Evolutionary conservation across 176 grass and related monocot genomes (phyloP), one percentile per base, ranked within the genome.

Genomic region (Oryza glaberrima): DNA sequence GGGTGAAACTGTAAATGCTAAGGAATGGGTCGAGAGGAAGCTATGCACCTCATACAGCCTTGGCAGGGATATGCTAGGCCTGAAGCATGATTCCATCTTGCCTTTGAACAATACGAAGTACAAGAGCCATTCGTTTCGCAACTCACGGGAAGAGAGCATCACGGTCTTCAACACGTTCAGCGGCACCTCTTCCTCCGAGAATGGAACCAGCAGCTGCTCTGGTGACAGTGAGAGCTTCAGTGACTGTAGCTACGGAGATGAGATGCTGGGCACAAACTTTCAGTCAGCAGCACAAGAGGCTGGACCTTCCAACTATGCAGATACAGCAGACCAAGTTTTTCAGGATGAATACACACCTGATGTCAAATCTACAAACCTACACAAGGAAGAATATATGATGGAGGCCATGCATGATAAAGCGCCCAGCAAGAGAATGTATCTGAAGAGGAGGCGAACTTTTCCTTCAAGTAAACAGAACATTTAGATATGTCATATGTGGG

Each of bases 91-190:
- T 63, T 83, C 92, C 35, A 81, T 91, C 70, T 90, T 98, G 83
- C 91, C 95, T 26, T 52, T 92, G 19, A 88, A 93, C 74, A 85
- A 82, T 85, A 82, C 48, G 8, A 90, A 84, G 72, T 70, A 77
- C 65, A 98, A 86, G 85, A 93, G 89, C 48, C 91, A 98, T 51
- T 98, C 93, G 26, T 95, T 94, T 63, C 91, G 87, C 56, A 85
- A 78, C 30, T 70, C 87, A 20, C 71, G 82, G 47, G 83, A 86
- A 58, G 89, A 92, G 73, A 90, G 81, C 64, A 81, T 90, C 35
- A 94, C 87, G 0, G 69, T 92, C 20, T 95, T 95, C 40, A 85
- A 90, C 48, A 83, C 46, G 19, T 45, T 69, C n/a, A 94, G 83
- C 19, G 77, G 87, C 19, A 90, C 52, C 64, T 92, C 93, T 44